phyloP scores from a whole-genome alignment of 371 early-diverging fungal species.

The Smittium mucronatum region DNA sequence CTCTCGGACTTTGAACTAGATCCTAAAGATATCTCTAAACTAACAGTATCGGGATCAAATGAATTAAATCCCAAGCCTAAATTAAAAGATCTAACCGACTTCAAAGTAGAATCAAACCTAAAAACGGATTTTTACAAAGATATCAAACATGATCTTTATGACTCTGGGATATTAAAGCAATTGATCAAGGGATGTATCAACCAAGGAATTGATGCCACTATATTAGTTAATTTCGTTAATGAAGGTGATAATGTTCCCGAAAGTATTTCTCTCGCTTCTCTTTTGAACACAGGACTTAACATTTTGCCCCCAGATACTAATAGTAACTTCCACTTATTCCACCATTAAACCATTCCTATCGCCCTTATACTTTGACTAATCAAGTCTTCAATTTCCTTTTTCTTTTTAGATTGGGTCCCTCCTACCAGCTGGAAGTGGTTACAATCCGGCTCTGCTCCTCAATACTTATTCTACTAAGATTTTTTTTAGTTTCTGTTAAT shows the following conservation, averaged over 20 bases:
- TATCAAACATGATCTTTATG: constrained; percentile 13
- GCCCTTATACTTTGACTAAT: too few relatives aligned
- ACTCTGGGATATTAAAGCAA: constrained; percentile 22
- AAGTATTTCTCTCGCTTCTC: constrained; percentile 44
- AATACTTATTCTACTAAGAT: constrained; percentile 18
- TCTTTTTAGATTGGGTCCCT: constrained; percentile 37
- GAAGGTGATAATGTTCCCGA: constrained; percentile 68
- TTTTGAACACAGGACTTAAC: constrained; percentile 38
- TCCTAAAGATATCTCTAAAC: too few relatives aligned
- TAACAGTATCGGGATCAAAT: too few relatives aligned
- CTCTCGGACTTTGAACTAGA: too few relatives aligned
- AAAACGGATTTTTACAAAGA: too few relatives aligned
- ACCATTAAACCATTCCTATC: neutral
- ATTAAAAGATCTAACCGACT: too few relatives aligned
- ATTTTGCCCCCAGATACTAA: constrained; percentile 17
- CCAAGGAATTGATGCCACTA: constrained; percentile 29
- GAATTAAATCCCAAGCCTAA: too few relatives aligned
- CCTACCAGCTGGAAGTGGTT: constrained; percentile 57
- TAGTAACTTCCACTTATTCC: neutral
- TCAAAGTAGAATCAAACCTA: too few relatives aligned
- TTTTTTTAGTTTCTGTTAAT: too few relatives aligned
- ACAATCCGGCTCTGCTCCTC: constrained; percentile 24
- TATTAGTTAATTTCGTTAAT: constrained; percentile 48
- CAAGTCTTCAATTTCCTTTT: neutral
- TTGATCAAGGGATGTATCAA: constrained; percentile 18